Conservation (phyloP, 352 stramenopile species). For the Phytophthora capsici region DNA sequence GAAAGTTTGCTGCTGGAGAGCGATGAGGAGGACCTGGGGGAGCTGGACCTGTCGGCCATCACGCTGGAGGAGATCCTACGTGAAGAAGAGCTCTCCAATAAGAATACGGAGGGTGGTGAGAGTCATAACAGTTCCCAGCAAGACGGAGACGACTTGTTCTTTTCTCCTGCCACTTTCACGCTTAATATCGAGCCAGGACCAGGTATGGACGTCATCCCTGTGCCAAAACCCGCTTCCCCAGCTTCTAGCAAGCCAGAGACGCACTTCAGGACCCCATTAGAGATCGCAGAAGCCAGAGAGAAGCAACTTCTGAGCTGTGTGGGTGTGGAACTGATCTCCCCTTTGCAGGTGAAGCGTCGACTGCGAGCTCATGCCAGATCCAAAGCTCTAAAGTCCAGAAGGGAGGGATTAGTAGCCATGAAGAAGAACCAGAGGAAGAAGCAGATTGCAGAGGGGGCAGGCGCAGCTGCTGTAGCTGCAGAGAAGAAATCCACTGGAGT, state of each 20-base stretch:
- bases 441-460: conserved; percentile 45
- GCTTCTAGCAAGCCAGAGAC: conserved; percentile 18
- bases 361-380: conserved; percentile 66
- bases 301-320: conserved; percentile 84
- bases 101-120: conserved; percentile 30
- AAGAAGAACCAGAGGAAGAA: conserved; percentile 64
- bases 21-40: conserved; percentile 70
- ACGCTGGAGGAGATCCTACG: conserved; percentile 78
- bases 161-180: conserved; percentile 74
- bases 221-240: conserved; percentile 7
- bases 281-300: conserved; percentile 83
- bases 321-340: conserved; percentile 83
- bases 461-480: conserved; percentile 18
- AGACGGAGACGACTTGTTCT: conserved; percentile 70
- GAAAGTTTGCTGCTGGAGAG: conserved; percentile 71
- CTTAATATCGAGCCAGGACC: conserved; percentile 63
- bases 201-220: conserved; percentile 69
- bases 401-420: conserved; percentile 33
- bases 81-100: conserved; percentile 64
- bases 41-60: conserved; percentile 69
- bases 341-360: conserved; percentile 82
- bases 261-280: conserved; percentile 68
- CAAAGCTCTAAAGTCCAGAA: conserved; percentile 55
- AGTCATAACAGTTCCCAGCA: conserved; percentile 9
- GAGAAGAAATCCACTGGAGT: conserved; percentile 78